A percentile compares a stretch with the other conserved stretches of the same genome.
phyloP scores from a whole-genome alignment of 257 asterid species.

The Solanum gracilifrons region DNA sequence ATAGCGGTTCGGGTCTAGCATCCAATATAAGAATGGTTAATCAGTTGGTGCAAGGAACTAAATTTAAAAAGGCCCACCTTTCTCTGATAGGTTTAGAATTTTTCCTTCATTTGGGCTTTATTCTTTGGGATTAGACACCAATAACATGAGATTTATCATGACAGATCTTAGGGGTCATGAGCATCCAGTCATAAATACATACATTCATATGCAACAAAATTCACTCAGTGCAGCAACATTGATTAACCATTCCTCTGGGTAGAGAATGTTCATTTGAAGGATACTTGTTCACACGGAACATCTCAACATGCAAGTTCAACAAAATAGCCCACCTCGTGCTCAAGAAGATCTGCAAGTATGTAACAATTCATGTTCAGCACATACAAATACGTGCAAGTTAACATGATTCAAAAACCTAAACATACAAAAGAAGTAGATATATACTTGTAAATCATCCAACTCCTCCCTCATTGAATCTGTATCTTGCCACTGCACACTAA shows the following conservation, averaged over 20 bases:
- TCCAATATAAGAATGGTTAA: neutral
- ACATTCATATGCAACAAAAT: neutral
- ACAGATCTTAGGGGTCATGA: neutral
- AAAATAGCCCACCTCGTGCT: conserved; percentile 98
- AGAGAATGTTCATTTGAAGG: conserved; percentile 25
- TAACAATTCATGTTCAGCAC: conserved; percentile 4
- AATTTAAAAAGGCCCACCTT: neutral
- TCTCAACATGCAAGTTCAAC: conserved; percentile 92
- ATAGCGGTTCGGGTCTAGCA: neutral
- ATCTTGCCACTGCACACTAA: conserved; percentile 99
- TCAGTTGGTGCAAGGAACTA: neutral
- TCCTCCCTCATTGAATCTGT: conserved; percentile 99
- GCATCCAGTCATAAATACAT: neutral
- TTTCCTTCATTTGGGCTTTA: neutral
- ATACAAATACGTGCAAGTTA: neutral
- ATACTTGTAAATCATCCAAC: conserved; percentile 91
- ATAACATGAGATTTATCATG: neutral
- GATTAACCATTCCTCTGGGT: neutral
- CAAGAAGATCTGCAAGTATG: conserved; percentile 70
- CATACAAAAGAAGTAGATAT: neutral
- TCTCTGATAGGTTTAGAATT: neutral
- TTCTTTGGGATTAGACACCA: neutral
- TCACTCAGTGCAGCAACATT: neutral
- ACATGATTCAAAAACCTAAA: neutral
- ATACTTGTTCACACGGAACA: conserved; percentile 99